A percentile compares a stretch with the other conserved stretches of the same genome.
phyloP scores from a whole-genome alignment of 1,284 basidiomycete species.

The Bjerkandera adusta region DNA sequence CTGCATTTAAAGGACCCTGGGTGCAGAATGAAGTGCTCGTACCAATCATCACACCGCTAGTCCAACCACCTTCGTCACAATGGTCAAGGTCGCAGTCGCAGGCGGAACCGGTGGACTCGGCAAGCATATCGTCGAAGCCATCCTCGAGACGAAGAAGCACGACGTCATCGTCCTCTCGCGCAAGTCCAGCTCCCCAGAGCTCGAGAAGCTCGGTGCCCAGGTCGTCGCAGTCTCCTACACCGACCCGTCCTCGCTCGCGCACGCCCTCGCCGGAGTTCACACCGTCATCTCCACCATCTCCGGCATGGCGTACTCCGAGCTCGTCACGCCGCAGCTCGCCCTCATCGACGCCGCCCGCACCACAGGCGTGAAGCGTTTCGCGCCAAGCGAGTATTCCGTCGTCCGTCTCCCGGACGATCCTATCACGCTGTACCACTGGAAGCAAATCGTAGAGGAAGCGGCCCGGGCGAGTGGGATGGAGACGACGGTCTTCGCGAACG shows the following conservation, averaged over 20 bases:
- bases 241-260: conserved; percentile 4
- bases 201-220: neutral
- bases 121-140: conserved; percentile 1
- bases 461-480: no score
- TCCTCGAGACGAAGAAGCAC: conserved; percentile 1
- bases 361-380: conserved; percentile 13
- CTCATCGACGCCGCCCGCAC: conserved; percentile 7
- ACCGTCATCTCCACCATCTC: conserved; percentile 12
- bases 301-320: neutral
- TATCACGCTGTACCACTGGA: neutral
- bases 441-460: no score
- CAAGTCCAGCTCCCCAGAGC: neutral
- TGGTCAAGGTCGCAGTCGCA: conserved; percentile 7
- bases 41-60: no score
- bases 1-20: no score
- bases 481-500: no score
- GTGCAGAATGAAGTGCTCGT: no score
- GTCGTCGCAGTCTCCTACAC: conserved; percentile 9
- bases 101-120: neutral
- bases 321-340: conserved; percentile 7
- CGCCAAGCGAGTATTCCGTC: conserved; percentile 6
- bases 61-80: neutral
- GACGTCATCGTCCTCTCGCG: conserved; percentile 6
- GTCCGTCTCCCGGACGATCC: neutral
- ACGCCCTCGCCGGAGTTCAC: conserved; percentile 10